Evolutionary conservation across 106 monocot genomes (phyloP).

Genomic region (Dioscorea zingiberensis): DNA sequence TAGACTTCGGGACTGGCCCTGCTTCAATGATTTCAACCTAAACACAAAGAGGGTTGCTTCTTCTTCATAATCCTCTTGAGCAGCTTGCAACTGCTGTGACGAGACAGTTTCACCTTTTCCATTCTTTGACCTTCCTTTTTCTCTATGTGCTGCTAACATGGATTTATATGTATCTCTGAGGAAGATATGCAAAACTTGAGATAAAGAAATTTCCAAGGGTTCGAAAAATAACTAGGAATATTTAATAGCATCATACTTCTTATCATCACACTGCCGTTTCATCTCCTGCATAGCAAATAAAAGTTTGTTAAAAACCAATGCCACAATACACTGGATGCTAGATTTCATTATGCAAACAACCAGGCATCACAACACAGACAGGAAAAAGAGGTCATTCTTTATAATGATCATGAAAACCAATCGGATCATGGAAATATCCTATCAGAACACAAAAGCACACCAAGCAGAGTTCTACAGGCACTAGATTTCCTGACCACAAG

Average conservation of each 20-base stretch:
- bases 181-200: conserved; percentile 1
- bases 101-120: conserved; percentile 49
- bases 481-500: too few species aligned
- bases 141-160: conserved; percentile 57
- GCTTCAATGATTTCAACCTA: conserved; percentile 91
- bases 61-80: conserved; percentile 80
- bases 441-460: neutral
- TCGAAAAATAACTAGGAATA: neutral
- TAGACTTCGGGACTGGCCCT: conserved; percentile 88
- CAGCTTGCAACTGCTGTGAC: conserved; percentile 62
- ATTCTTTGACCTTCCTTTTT: conserved; percentile 57
- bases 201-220: neutral
- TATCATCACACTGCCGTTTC: conserved; percentile 88
- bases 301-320: neutral
- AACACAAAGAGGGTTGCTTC: conserved; percentile 86
- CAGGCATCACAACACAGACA: too few species aligned
- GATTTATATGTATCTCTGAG: conserved; percentile 62
- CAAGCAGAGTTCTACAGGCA: too few species aligned
- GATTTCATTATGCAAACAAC: too few species aligned
- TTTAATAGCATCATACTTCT: conserved; percentile 33
- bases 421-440: neutral
- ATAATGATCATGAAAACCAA: neutral
- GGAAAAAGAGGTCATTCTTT: neutral
- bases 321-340: neutral
- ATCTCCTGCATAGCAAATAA: conserved; percentile 57